Conservation (phyloP, 257 asterid species). For the Sherardia arvensis region DNA sequence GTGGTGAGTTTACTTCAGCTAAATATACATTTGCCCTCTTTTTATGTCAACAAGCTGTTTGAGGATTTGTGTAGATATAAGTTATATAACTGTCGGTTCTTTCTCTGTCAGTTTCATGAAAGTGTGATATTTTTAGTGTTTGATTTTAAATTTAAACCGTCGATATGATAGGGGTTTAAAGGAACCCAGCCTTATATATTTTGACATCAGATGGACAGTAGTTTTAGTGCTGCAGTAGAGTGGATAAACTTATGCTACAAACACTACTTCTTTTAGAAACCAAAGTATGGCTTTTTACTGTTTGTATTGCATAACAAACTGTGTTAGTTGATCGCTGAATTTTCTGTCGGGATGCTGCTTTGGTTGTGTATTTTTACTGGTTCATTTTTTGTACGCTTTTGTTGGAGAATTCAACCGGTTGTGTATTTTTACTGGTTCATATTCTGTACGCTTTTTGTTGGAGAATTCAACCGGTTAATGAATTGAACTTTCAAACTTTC, state of each 20-base stretch:
- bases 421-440: background rate
- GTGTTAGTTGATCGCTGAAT: too few relatives aligned
- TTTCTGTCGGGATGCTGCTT: too few relatives aligned
- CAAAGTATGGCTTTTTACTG: background rate
- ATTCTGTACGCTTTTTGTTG: background rate
- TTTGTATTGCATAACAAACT: background rate
- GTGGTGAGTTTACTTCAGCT: constrained; percentile 27
- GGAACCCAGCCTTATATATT: too few relatives aligned
- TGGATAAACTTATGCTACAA: background rate
- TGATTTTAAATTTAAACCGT: too few relatives aligned
- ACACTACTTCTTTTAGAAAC: background rate
- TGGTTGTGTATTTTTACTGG: background rate
- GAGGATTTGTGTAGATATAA: too few relatives aligned
- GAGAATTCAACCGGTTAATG: too few relatives aligned
- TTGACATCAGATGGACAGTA: too few relatives aligned
- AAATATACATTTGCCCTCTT: background rate
- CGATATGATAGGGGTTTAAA: too few relatives aligned
- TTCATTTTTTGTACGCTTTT: background rate
- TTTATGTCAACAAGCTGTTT: background rate
- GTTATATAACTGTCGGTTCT: background rate
- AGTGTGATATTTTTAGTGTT: too few relatives aligned
- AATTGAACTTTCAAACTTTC: background rate
- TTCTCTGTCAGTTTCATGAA: background rate
- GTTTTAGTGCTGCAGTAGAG: too few relatives aligned
- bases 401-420: too few relatives aligned